Evolutionary conservation across 2,329 filamentous ascomycete species (phyloP).

Genomic region (Blastomyces gilchristii): DNA sequence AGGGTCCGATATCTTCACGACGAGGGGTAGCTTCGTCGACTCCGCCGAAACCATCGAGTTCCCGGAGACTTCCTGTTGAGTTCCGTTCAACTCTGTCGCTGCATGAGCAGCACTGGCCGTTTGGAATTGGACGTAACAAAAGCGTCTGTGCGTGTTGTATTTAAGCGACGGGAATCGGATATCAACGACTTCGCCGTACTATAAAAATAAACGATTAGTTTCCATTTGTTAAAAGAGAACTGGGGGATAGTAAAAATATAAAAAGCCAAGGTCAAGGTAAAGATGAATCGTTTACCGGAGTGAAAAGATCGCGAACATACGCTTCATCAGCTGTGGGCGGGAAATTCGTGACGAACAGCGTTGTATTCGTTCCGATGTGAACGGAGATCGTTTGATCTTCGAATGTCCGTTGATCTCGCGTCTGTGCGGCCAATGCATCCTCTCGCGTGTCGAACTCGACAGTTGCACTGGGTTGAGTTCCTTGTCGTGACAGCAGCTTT

Average conservation of each 20-base stretch:
- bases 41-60: background rate
- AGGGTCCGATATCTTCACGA: constrained; percentile 78
- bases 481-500: constrained; percentile 52
- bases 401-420: constrained; percentile 71
- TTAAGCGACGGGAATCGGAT: constrained; percentile 87
- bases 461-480: constrained; percentile 56
- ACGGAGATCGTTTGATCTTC: constrained; percentile 64
- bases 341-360: constrained; percentile 85
- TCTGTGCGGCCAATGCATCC: constrained; percentile 69
- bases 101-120: constrained; percentile 56
- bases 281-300: constrained; percentile 34
- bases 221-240: background rate
- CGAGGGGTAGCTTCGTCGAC: constrained; percentile 52
- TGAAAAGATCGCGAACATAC: constrained; percentile 47
- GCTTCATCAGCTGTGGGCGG: constrained; percentile 46
- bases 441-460: constrained; percentile 77
- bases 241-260: background rate
- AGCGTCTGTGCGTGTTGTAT: constrained; percentile 76
- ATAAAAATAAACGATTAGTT: constrained; percentile 13
- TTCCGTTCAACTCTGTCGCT: constrained; percentile 64
- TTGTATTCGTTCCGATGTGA: constrained; percentile 63
- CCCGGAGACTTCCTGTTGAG: constrained; percentile 37
- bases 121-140: constrained; percentile 91
- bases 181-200: constrained; percentile 71
- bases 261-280: background rate